These are phyloP conservation scores for Fusarium veterinarium DNA, from an alignment of 2,329 filamentous ascomycete genomes.

Conservation along the genomic window DNA sequence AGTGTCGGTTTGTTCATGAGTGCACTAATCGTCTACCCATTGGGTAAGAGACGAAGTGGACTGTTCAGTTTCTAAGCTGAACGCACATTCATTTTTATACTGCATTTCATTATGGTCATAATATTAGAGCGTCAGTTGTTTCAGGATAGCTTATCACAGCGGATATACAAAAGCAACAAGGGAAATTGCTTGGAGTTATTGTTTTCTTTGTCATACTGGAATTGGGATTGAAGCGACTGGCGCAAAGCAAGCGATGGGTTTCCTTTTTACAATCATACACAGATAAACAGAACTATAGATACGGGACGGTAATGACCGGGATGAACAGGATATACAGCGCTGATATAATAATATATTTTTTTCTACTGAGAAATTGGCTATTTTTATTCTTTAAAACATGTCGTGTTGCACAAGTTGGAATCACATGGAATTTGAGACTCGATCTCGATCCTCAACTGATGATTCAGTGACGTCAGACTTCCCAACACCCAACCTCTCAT, in stretches of 20 bases:
- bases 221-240: conserved; percentile 17
- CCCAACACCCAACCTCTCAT: background rate
- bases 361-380: background rate
- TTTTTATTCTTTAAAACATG: background rate
- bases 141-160: background rate
- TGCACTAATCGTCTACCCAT: conserved; percentile 65
- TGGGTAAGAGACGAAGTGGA: conserved; percentile 68
- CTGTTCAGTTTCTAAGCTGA: conserved; percentile 62
- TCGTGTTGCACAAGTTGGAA: background rate
- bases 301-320: conserved; percentile 21
- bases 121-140: background rate
- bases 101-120: background rate
- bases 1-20: conserved; percentile 70
- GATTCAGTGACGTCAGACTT: conserved; percentile 33
- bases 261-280: background rate
- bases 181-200: background rate
- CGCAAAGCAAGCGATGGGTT: conserved; percentile 11
- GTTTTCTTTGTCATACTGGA: conserved; percentile 1
- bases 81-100: background rate
- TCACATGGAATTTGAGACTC: background rate
- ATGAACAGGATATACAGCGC: conserved; percentile 13
- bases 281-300: conserved; percentile 9
- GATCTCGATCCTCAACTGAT: conserved; percentile 16
- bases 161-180: conserved; percentile 3
- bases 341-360: background rate